Conservation (phyloP, 129 eudicot genomes). For the Kitagawia praeruptora region DNA sequence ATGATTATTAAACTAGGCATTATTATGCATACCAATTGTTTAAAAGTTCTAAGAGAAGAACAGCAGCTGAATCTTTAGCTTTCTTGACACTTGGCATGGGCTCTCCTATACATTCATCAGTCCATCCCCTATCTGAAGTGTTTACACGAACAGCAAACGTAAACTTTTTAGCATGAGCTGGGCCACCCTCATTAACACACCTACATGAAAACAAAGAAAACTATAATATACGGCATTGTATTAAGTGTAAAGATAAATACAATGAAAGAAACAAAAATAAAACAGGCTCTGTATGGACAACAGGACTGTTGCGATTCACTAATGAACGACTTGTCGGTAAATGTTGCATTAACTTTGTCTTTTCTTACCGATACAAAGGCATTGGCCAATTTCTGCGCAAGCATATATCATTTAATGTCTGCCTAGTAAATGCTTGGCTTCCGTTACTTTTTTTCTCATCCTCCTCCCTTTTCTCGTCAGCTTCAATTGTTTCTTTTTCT, state of each 20-base stretch:
- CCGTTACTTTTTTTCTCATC: constrained; percentile 65
- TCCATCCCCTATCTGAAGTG: constrained; percentile 89
- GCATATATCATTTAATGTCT: constrained; percentile 93
- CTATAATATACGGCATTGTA: neutral
- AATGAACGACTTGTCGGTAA: neutral
- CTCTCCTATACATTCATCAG: constrained; percentile 93
- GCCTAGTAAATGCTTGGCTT: constrained; percentile 80
- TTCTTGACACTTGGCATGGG: constrained; percentile 99
- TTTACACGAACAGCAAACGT: constrained; percentile 83
- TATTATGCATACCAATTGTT: constrained; percentile 57
- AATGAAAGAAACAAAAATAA: neutral
- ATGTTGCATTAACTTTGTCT: neutral
- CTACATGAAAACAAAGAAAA: constrained; percentile 20
- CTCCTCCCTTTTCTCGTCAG: constrained; percentile 42
- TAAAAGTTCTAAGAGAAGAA: constrained; percentile 78
- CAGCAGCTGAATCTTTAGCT: constrained; percentile 99
- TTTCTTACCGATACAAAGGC: constrained; percentile 78
- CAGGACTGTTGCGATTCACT: neutral
- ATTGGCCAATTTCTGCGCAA: constrained; percentile 98
- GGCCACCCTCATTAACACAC: constrained; percentile 95
- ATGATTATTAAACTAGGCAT: neutral
- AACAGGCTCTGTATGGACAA: neutral
- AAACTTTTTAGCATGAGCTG: constrained; percentile 94
- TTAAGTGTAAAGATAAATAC: neutral
- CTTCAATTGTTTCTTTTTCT: constrained; percentile 59